Base-by-base conservation (phyloP, 2,329 filamentous ascomycete genomes). In the Bipolaris cookei region DNA sequence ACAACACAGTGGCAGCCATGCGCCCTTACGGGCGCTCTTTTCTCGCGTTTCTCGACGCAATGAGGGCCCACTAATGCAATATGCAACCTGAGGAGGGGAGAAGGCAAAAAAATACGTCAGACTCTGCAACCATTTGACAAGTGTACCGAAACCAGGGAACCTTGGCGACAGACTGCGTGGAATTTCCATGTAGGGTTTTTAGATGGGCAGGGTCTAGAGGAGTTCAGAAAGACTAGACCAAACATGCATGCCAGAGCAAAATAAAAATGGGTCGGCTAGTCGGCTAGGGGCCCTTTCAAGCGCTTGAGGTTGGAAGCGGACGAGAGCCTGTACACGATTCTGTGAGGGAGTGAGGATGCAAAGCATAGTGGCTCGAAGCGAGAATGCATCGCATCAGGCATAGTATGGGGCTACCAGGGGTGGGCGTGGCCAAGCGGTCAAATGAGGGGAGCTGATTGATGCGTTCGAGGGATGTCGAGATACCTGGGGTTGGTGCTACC, bases 221-320 rank as follows among this genome's bases (percentile, higher is more conserved):
- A 61, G 63, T 70, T 65, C 63, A 66, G 62, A 65, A 45, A 6
- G 62, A 64, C 65, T 61, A 69, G 61, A 61, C 65, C 48, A 45
- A 56, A 53, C 37, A 56, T 46, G 61, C 65, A 68, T 62, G 53
- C 20, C 11, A 16, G 25, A 28, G 30, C 30, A 45, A 32, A 45
- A 57, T 62, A 65, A 68, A 70, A 65, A 51, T 62, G 66, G 65
- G 72, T 56, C 67, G 58, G 51, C 58, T 57, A 66, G 62, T 61
- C 64, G 62, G 63, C 62, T 59, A 58, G 66, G 62, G 60, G 62
- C 61, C 28, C 28, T 11, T 30, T 58, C 60, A 60, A 65, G 67
- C 70, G 73, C 73, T 71, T 66, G 69, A 74, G 28, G 69, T 73
- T 70, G 73, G 71, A 61, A 72, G 64, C 73, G 72, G 73, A 72